phyloP scores from a whole-genome alignment of 345 rosid species.

The Bruguiera gymnorhiza region DNA sequence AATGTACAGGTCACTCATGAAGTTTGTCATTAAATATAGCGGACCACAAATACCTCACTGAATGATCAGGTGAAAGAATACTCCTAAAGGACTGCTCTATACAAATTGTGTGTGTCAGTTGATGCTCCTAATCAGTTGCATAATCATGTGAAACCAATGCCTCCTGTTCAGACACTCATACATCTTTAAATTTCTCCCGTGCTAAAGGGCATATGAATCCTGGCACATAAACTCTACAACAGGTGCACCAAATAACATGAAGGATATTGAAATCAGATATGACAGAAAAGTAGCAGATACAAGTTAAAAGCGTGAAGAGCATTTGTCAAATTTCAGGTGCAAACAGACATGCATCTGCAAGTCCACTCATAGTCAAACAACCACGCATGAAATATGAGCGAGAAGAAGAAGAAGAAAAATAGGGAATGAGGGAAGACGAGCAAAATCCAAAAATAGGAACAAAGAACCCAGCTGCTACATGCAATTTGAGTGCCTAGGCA shows the following conservation, averaged over 20 bases:
- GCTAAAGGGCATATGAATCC: neutral
- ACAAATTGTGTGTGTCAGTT: constrained; percentile 9
- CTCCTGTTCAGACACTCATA: constrained; percentile 20
- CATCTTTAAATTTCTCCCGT: constrained; percentile 8
- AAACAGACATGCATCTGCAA: no score
- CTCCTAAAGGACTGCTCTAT: constrained; percentile 13
- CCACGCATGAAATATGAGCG: no score
- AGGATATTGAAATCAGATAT: no score
- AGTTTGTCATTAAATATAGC: constrained; percentile 4
- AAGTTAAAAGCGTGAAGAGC: no score
- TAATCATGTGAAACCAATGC: constrained; percentile 8
- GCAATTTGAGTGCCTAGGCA: no score
- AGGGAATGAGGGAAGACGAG: no score
- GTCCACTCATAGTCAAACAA: no score
- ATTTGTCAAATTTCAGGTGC: no score
- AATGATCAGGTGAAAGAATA: constrained; percentile 11
- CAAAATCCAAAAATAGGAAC: no score
- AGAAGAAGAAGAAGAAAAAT: no score
- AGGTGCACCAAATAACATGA: neutral
- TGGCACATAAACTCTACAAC: neutral
- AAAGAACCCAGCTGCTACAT: no score
- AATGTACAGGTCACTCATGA: neutral
- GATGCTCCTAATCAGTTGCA: constrained; percentile 23
- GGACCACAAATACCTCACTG: constrained; percentile 13
- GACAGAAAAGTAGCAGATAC: no score